These are phyloP conservation scores for Phaeosphaeria sp. DNA, from an alignment of 2,329 filamentous ascomycete species.

Conservation along the genomic window DNA sequence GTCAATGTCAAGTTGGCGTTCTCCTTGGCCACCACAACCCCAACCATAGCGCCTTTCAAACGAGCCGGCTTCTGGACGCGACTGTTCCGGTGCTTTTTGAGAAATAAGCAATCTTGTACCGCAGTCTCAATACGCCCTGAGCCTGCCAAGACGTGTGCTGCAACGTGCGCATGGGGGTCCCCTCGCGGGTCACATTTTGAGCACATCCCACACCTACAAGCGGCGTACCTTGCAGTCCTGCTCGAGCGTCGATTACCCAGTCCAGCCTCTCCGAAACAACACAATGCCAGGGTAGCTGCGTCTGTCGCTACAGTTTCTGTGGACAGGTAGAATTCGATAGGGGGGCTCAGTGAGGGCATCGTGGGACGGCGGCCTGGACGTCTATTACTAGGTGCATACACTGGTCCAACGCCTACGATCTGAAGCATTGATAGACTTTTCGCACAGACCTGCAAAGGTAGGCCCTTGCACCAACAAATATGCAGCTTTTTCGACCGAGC, in stretches of 20 bases:
- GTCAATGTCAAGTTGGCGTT: background rate
- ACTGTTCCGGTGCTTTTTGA: background rate
- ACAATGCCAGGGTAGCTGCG: background rate
- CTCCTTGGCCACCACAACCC: background rate
- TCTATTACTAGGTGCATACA: background rate
- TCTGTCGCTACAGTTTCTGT: background rate
- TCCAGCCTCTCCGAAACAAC: background rate
- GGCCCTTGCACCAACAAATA: background rate
- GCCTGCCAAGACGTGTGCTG: background rate
- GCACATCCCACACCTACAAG: background rate
- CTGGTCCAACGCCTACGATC: background rate
- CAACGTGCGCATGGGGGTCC: background rate
- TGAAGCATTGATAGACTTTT: background rate
- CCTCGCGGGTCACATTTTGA: background rate
- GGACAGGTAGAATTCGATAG: background rate
- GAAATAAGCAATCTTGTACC: background rate
- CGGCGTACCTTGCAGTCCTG: background rate
- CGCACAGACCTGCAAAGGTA: background rate
- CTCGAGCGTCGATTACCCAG: background rate
- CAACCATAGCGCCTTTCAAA: background rate
- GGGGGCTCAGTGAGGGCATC: background rate
- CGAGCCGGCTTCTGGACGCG: background rate
- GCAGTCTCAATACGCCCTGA: background rate
- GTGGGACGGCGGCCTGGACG: background rate
- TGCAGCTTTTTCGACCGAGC: background rate